phyloP scores from a whole-genome alignment of 2,329 filamentous ascomycete genomes.

The Botryotinia globosa region DNA sequence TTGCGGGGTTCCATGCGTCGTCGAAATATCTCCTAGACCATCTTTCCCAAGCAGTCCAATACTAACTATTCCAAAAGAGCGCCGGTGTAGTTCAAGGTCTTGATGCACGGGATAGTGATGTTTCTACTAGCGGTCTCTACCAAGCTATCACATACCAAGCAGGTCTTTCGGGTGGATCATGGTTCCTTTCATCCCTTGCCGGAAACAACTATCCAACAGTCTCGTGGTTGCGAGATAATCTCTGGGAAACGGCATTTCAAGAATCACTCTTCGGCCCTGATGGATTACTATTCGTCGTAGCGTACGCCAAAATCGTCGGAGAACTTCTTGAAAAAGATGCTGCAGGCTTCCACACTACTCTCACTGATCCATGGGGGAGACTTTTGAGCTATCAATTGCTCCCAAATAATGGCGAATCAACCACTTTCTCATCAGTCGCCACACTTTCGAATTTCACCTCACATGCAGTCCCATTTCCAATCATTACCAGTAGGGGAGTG shows the following conservation, averaged over 20 bases:
- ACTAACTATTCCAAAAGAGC: conserved; percentile 18
- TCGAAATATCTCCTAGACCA: not conserved
- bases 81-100: conserved; percentile 36
- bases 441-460: conserved; percentile 42
- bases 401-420: conserved; percentile 19
- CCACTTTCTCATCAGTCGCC: conserved; percentile 33
- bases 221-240: conserved; percentile 39
- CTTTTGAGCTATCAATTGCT: conserved; percentile 31
- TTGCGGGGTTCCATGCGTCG: not conserved
- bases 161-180: conserved; percentile 47
- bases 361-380: conserved; percentile 31
- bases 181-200: conserved; percentile 46
- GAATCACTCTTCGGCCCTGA: conserved; percentile 41
- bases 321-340: conserved; percentile 35
- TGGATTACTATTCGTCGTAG: conserved; percentile 37
- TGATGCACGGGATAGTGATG: conserved; percentile 44
- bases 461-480: conserved; percentile 44
- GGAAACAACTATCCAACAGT: conserved; percentile 49
- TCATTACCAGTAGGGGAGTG: conserved; percentile 44
- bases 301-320: conserved; percentile 25
- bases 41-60: not conserved
- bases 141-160: conserved; percentile 47
- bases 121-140: conserved; percentile 43
- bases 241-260: conserved; percentile 44
- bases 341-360: conserved; percentile 31